Conservation (phyloP, 345 rosid species). For the Trapa incisa region DNA sequence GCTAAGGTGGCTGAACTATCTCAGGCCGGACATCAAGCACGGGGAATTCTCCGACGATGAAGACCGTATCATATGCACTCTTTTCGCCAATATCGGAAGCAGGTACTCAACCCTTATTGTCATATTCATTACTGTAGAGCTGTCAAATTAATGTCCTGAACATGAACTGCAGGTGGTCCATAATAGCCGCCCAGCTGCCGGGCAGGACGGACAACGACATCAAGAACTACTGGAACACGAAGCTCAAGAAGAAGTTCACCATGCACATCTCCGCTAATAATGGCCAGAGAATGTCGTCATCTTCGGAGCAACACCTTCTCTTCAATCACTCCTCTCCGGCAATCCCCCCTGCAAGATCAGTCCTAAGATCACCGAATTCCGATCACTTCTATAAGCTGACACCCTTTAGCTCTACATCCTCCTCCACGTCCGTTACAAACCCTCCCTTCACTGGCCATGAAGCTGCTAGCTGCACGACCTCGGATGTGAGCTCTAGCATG, state of each 20-base stretch:
- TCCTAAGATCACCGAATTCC: too few species aligned
- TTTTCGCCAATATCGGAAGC: constrained; percentile 77
- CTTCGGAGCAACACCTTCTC: too few species aligned
- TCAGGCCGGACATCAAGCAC: constrained; percentile 81
- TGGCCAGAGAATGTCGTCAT: too few species aligned
- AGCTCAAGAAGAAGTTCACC: constrained; percentile 69
- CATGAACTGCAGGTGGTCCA: constrained; percentile 50
- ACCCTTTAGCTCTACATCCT: constrained; percentile 8
- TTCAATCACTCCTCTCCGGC: too few species aligned
- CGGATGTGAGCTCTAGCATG: constrained; percentile 5
- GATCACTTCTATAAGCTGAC: not conserved
- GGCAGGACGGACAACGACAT: constrained; percentile 92
- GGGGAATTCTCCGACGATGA: constrained; percentile 83
- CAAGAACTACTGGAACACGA: constrained; percentile 92
- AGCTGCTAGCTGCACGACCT: constrained; percentile 41
- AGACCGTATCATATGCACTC: constrained; percentile 57
- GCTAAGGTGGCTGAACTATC: constrained; percentile 83
- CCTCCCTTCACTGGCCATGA: constrained; percentile 1
- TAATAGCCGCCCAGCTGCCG: constrained; percentile 76
- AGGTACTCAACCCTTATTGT: constrained; percentile 24
- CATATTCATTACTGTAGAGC: too few species aligned
- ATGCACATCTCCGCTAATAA: too few species aligned
- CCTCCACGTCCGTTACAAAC: not conserved
- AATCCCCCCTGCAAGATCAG: too few species aligned
- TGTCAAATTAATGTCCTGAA: not conserved